phyloP scores from a whole-genome alignment of 768 basidiomycete genomes.

The Russula emetica region DNA sequence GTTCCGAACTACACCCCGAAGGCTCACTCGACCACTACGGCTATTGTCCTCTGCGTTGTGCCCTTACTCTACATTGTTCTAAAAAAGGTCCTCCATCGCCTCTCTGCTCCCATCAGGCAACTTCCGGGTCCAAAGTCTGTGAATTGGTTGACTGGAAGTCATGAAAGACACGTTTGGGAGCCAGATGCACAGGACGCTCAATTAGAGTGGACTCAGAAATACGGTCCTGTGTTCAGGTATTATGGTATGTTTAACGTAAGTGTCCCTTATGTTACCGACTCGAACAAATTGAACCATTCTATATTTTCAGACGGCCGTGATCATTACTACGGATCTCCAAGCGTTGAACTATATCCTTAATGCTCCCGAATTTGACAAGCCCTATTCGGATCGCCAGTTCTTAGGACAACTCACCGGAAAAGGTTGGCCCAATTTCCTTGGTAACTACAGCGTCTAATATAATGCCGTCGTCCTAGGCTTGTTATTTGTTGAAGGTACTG shows the following conservation, averaged over 20 bases:
- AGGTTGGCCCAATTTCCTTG: constrained; percentile 7
- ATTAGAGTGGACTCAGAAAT: constrained; percentile 14
- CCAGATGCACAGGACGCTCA: constrained; percentile 11
- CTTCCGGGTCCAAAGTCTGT: constrained; percentile 20
- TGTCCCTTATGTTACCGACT: background rate
- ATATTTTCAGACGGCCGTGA: background rate
- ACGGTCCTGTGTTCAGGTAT: constrained; percentile 15
- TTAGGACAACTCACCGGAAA: constrained; percentile 10
- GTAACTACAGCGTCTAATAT: background rate
- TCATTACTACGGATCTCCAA: constrained; percentile 11
- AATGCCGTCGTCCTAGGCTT: constrained; percentile 6
- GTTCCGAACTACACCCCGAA: background rate
- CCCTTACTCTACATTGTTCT: constrained; percentile 6
- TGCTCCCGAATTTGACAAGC: constrained; percentile 21
- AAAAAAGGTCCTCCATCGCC: background rate
- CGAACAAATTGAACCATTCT: background rate
- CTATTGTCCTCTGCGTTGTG: background rate
- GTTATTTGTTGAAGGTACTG: constrained; percentile 22
- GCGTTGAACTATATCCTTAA: constrained; percentile 19
- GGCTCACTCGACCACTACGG: background rate
- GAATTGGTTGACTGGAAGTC: constrained; percentile 20
- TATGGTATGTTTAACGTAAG: constrained; percentile 21
- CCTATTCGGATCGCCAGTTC: background rate
- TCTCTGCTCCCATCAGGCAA: constrained; percentile 9
- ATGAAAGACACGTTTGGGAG: constrained; percentile 11